Base-by-base conservation (phyloP, 1,284 basidiomycete species). In the Sanghuangporus weigelae region DNA sequence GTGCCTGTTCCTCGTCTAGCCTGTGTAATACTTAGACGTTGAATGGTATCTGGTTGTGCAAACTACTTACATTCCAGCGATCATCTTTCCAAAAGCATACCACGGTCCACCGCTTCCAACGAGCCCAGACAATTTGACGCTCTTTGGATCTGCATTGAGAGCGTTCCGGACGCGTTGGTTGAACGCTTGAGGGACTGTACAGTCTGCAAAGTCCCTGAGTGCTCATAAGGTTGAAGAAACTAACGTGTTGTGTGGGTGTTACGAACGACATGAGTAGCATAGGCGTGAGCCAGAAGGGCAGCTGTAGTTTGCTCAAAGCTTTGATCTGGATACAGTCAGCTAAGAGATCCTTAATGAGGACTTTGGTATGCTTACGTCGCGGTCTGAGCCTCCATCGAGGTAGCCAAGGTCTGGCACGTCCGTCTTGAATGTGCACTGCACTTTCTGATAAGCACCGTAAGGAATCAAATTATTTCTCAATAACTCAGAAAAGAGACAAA, bases 271-370 rank as follows among this genome's bases (percentile, higher is more conserved):
- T 85, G 39, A 93, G 84, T 59, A 95, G 80, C 58, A 89, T 90
- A 68, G 91, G 89, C 0, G 89, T 90, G 58, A 96, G 81, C 94
- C 94, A 96, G 67, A 94, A 83, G 0, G 93, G 93, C 16, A 96
- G 77, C 69, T 90, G 87, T 0, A 89, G 77, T 71, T 93, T 95
- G 70, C 84, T 84, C 39, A 81, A 74, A 16, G 84, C 80, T 67
- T 86, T 85, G 64, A 95, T 92, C 93, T 92, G 64, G 35, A 61
- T 63, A 38, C 7, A 62, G 60, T 42, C 57, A 57, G n/a, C 19
- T 55, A 16, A n/a, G 21, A 39, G 39, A 2, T 10, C 46, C 46
- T n/a, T 40, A 12, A 19, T 31, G 11, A 35, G 58, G 7, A 39
- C 40, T 12, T 4, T n/a, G 26, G 42, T 59, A 31, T 3, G 58